Percentiles rank a stretch among this genome's conserved stretches.
phyloP scores from a whole-genome alignment of 805 yeast genomes.

The Candida ulmi region DNA sequence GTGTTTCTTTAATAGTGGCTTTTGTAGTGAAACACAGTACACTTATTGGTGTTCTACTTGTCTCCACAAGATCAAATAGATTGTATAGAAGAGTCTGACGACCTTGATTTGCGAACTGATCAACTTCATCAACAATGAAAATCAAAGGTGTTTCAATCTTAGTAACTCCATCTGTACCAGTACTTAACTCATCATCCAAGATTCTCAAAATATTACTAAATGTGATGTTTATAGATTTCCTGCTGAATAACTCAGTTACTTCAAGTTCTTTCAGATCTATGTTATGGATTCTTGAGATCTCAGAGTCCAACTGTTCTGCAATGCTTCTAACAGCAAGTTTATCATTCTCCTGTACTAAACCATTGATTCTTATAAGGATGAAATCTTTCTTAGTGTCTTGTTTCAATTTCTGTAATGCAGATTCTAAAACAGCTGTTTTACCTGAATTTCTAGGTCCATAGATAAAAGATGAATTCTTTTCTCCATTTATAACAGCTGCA shows the following conservation, averaged over 20 bases:
- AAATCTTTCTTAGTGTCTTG: conserved; percentile 37
- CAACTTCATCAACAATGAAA: conserved; percentile 82
- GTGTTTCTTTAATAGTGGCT: conserved; percentile 67
- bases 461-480: conserved; percentile 75
- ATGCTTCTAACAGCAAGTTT: conserved; percentile 76
- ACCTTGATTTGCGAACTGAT: conserved; percentile 61
- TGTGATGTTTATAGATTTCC: conserved; percentile 52
- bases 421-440: conserved; percentile 58
- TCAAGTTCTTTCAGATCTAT: conserved; percentile 19
- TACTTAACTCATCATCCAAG: conserved; percentile 34
- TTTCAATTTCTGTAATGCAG: conserved; percentile 44
- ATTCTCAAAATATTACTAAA: conserved; percentile 52
- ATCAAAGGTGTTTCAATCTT: conserved; percentile 45
- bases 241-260: conserved; percentile 34
- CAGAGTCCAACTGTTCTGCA: conserved; percentile 71
- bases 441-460: conserved; percentile 82
- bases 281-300: conserved; percentile 28
- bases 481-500: conserved; percentile 59
- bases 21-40: conserved; percentile 77
- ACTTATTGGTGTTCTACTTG: conserved; percentile 62
- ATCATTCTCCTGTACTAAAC: conserved; percentile 70
- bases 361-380: conserved; percentile 60
- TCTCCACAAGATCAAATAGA: conserved; percentile 80
- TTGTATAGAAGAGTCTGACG: conserved; percentile 86
- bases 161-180: conserved; percentile 2